Evolutionary conservation across 331 rosid genomes (phyloP), one percentile per base, ranked within the genome.

Genomic region (Rhamnella rubrinervis): DNA sequence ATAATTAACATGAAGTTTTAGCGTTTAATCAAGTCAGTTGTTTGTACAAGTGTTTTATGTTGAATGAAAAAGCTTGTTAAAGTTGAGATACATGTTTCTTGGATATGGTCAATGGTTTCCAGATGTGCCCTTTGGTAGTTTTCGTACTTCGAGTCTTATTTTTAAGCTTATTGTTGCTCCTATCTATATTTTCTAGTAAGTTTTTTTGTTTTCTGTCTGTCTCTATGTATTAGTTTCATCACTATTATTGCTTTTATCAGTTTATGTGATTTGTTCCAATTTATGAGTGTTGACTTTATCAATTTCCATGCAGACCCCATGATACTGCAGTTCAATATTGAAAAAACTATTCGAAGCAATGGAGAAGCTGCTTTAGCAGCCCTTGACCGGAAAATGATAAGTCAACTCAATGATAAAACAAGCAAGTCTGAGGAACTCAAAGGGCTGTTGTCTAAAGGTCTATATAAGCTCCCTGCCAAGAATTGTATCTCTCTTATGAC

Each of bases 401-500:
- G 97, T 75, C 80, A 75, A 55, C 88, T 93, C 65, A 93, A 91
- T 77, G 80, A 87, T 65, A 81, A 77, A 75, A 85, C 92, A 71
- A 88, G 96, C 81, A 80, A 88, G 53, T 83, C 87, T 41, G 92
- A 87, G 68, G 78, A 75, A 67, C 85, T 93, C 77, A 91, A 88
- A 85, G 89, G 82, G 67, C 82, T 93, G 76, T 75, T 93, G 71
- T 83, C 86, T 71, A 86, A 84, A 59, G 97, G 92, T 60, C 71
- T 87, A 67, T 77, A 79, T 73, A 91, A 93, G 71, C 92, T 90
- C 50, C 89, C 96, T 0, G 92, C 89, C 62, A 87, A 87, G 77
- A 93, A 91, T 77, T 91, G 96, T 72, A 93, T 91, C 70, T 88
- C 97, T 80, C 96, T 93, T 70, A 93, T 93, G 98, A 93, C 97